Evolutionary conservation across 768 basidiomycete genomes (phyloP), one percentile per base, ranked within the genome.

Genomic region (Rhizopogon roseolus): DNA sequence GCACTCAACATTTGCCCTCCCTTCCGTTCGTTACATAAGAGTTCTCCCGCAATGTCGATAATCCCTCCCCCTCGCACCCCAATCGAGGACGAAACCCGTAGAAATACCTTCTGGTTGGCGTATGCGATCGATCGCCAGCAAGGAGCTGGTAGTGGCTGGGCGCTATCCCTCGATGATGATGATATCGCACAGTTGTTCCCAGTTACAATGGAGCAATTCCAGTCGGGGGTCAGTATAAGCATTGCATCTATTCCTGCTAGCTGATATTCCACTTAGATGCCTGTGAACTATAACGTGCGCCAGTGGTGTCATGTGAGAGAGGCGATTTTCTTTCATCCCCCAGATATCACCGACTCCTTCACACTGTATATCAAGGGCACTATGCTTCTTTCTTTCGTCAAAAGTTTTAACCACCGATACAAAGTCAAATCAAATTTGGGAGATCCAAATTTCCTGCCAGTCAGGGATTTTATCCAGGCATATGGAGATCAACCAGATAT

Each of bases 111-210:
- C 61, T 91, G 88, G 82, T 61, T 86, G 43, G 82, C 85, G 8
- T 90, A 89, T 64, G 76, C 82, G 6, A 72, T 76, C 42, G 88
- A 90, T 58, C 80, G 88, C 27, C 78, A 84, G 56, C 80, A 82
- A 53, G 82, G 85, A 5, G 79, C 77, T 55, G 80, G 81, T 32
- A 88, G 87, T 59, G 84, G 83, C 17, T 90, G 87, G 81, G 82
- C 88, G 0, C 72, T 82, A 55, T 77, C 76, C 54, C 69, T 90
- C 9, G 89, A 90, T 57, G 88, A 91, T 62, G 76, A 82, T 55
- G 88, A 89, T 60, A 75, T 91, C 17, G 82, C 82, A 19, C 88
- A 90, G 55, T 66, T 88, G 17, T 73, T 90, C 25, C 87, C 88
- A 1, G 73, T 86, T 14, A 76, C 81, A 40, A 76, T 76, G 7